These are phyloP conservation scores for Capsicum chinense DNA, from an alignment of 257 asterid species.

Conservation along the genomic window DNA sequence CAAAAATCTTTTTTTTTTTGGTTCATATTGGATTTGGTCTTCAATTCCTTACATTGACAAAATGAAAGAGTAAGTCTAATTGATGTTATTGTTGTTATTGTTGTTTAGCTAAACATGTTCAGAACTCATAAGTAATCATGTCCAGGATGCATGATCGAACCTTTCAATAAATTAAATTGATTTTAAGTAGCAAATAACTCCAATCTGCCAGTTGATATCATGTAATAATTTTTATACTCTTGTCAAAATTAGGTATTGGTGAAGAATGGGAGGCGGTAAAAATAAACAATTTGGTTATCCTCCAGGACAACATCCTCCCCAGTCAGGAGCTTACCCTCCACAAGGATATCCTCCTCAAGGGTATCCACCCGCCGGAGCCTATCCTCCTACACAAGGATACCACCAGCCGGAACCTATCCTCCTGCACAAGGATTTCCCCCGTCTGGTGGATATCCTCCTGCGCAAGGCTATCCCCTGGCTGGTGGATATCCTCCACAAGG, in stretches of 20 bases:
- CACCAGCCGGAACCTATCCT: background rate
- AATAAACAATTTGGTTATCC: conserved; percentile 15
- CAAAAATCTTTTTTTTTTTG: no score
- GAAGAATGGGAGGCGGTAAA: background rate
- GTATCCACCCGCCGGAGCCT: background rate
- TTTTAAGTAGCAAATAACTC: background rate
- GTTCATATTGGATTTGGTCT: background rate
- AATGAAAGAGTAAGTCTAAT: background rate
- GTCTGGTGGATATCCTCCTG: background rate
- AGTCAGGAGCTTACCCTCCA: background rate
- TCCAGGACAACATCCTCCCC: background rate
- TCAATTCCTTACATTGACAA: background rate
- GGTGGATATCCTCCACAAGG: conserved; percentile 1
- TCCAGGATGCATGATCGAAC: no score
- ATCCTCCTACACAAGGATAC: background rate
- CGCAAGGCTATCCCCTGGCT: background rate
- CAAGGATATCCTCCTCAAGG: background rate
- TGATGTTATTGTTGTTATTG: background rate
- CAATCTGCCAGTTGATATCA: background rate
- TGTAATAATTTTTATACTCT: background rate
- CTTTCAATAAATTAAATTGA: background rate
- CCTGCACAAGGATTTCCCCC: background rate
- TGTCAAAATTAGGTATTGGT: background rate
- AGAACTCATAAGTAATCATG: no score
- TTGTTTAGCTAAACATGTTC: background rate